phyloP scores from a whole-genome alignment of 2,329 filamentous ascomycete species.

The Didymella sp. region DNA sequence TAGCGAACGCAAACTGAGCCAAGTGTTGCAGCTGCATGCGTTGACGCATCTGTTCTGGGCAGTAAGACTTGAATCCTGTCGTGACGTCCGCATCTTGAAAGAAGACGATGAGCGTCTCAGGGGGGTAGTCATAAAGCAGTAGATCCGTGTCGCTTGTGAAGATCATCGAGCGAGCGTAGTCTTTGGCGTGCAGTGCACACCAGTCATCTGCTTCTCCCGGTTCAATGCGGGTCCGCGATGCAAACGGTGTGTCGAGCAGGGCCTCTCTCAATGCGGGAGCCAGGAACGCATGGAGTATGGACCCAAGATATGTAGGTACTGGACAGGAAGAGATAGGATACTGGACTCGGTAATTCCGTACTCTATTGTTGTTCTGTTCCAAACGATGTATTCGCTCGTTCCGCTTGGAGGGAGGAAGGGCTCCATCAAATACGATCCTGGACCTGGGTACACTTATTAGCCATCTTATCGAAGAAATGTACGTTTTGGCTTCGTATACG shows the following conservation, averaged over 20 bases:
- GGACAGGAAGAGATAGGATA: constrained; percentile 37
- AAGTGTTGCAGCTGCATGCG: constrained; percentile 54
- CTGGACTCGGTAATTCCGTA: constrained; percentile 59
- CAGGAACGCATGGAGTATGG: constrained; percentile 69
- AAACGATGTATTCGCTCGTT: constrained; percentile 67
- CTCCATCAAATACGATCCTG: constrained; percentile 85
- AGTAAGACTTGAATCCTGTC: constrained; percentile 48
- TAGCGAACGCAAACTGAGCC: constrained; percentile 51
- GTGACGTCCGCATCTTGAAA: constrained; percentile 67
- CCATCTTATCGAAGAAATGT: not conserved
- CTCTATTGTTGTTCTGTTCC: constrained; percentile 62
- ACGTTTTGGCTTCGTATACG: not conserved
- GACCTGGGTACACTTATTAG: constrained; percentile 38
- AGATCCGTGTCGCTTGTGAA: constrained; percentile 90
- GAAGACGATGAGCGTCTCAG: constrained; percentile 68
- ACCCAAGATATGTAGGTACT: constrained; percentile 36
- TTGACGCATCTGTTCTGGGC: constrained; percentile 54
- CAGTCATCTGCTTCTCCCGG: constrained; percentile 85
- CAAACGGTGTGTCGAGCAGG: constrained; percentile 57
- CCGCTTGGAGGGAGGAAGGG: constrained; percentile 72
- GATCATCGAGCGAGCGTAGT: constrained; percentile 64
- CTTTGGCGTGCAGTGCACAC: constrained; percentile 71
- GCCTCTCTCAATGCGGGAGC: constrained; percentile 79
- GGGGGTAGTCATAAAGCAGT: constrained; percentile 73
- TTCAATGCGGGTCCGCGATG: constrained; percentile 64